phyloP scores from a whole-genome alignment of 2,329 filamentous ascomycete genomes.

The Colletotrichum liaoningense region DNA sequence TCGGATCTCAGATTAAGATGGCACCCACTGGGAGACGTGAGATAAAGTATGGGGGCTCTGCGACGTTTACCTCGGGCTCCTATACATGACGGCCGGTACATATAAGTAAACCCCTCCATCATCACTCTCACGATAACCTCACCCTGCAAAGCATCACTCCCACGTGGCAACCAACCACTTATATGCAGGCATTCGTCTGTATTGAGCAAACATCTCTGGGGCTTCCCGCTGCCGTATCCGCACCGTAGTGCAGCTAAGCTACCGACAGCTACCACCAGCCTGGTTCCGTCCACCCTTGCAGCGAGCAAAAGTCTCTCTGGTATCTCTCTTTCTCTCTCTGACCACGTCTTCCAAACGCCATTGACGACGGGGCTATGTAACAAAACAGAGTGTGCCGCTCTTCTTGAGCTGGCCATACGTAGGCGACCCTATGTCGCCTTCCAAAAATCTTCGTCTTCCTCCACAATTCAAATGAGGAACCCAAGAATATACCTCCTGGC shows the following conservation, averaged over 20 bases:
- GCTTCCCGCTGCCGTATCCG: not conserved
- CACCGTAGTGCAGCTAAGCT: not conserved
- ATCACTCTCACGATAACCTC: constrained; percentile 10
- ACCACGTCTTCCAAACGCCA: constrained; percentile 30
- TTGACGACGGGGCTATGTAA: constrained; percentile 22
- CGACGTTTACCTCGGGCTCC: no score
- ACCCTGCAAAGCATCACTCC: not conserved
- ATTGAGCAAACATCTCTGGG: constrained; percentile 13
- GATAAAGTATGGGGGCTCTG: no score
- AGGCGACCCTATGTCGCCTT: constrained; percentile 12
- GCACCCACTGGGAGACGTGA: no score
- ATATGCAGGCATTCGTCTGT: constrained; percentile 9
- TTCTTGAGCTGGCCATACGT: not conserved
- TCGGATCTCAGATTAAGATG: no score
- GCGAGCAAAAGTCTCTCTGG: constrained; percentile 31
- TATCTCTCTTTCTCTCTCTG: constrained; percentile 20
- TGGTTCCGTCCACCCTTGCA: not conserved
- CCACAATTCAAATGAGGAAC: not conserved
- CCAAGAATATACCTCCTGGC: not conserved
- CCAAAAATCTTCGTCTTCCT: not conserved
- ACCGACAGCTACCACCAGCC: not conserved
- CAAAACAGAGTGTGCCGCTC: constrained; percentile 18
- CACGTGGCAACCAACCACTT: not conserved
- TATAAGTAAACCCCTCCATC: not conserved
- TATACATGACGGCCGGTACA: no score